Base-by-base conservation (phyloP, 2,329 filamentous ascomycete species). In the Penicillium concentricum region DNA sequence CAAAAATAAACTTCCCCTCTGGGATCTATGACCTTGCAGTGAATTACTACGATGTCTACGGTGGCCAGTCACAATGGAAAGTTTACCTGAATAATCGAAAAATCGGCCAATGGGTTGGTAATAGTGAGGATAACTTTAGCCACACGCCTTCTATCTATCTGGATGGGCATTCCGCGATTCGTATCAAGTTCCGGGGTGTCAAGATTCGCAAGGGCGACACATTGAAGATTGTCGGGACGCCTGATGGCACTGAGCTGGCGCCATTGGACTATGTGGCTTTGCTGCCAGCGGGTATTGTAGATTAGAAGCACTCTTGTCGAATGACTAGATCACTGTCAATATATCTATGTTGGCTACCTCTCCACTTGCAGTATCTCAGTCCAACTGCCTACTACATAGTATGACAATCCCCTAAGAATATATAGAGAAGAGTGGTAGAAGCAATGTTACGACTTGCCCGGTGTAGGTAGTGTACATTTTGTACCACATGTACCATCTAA, bases 231-330 rank as follows among this genome's bases (percentile, higher is more conserved):
- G 78, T 83, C 3, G 85, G 86, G 0, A 75, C 64, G 30, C 80
- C 87, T 0, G 76, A 87, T 69, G 86, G 86, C 0, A 74, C 76
- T 26, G 87, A 90, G 74, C 79, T 79, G 12, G 87, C 87, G 50
- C 85, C 87, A 5, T 52, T 90, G 59, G 87, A 90, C 73, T 90
- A 90, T 69, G 72, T 90, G 41, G 80, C 81, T 4, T 72, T 90
- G 47, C 67, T 90, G 56, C 87, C 87, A 0, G 65, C 71, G 3
- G 85, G 84, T 0, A 69, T 84, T 24, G 74, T 85, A 15, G 84
- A 87, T 69, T 87, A 73, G 37, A 35, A 39, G 4, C 18, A 16
- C 3, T 38, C 13, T 15, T 38, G n/a, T 9, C 3, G 15, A 24
- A 38, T 38, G 7, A 45, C 26, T 45, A 32, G n/a, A 20, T 32